Percentiles rank a stretch among this genome's conserved stretches.
These are phyloP conservation scores for Globisporangium barbulae DNA, from an alignment of 352 stramenopile genomes.

Conservation along the genomic window DNA sequence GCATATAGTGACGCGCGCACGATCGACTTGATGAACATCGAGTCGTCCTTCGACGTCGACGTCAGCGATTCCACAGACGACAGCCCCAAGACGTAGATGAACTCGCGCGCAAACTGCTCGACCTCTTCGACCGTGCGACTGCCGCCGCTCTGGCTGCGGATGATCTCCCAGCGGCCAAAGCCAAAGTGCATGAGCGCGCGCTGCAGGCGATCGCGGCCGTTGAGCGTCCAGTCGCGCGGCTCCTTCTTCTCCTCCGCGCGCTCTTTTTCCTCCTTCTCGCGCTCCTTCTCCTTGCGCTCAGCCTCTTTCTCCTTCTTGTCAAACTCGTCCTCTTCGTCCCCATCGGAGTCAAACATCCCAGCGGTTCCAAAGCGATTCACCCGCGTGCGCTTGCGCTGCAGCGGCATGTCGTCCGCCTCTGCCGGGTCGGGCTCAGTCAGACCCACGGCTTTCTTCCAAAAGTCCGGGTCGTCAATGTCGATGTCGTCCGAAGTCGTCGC, in stretches of 20 bases:
- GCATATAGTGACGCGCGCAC: conserved; percentile 62
- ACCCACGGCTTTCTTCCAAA: conserved; percentile 99
- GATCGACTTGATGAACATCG: conserved; percentile 76
- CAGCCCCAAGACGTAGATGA: conserved; percentile 83
- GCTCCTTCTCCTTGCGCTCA: conserved; percentile 39
- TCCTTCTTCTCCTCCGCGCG: conserved; percentile 58
- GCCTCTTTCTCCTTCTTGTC: conserved; percentile 31
- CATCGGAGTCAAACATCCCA: conserved; percentile 58
- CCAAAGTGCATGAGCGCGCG: conserved; percentile 87
- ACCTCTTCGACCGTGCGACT: conserved; percentile 82
- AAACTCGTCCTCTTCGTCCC: conserved; percentile 59
- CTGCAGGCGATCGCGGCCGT: conserved; percentile 80
- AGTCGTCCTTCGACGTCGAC: conserved; percentile 74
- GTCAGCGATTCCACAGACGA: conserved; percentile 49
- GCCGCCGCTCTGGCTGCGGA: conserved; percentile 84
- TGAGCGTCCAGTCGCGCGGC: conserved; percentile 83
- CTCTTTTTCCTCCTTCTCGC: conserved; percentile 47
- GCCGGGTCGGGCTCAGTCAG: conserved; percentile 66
- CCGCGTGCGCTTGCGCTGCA: conserved; percentile 85
- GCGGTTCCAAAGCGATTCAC: conserved; percentile 73
- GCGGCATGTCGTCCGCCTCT: conserved; percentile 61
- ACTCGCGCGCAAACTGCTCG: conserved; percentile 79
- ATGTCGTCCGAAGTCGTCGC: conserved; percentile 90
- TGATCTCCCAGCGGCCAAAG: conserved; percentile 85
- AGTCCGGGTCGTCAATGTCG: conserved; percentile 98